Conservation (phyloP, 2,329 filamentous ascomycete genomes). For the Trichoderma sp. region DNA sequence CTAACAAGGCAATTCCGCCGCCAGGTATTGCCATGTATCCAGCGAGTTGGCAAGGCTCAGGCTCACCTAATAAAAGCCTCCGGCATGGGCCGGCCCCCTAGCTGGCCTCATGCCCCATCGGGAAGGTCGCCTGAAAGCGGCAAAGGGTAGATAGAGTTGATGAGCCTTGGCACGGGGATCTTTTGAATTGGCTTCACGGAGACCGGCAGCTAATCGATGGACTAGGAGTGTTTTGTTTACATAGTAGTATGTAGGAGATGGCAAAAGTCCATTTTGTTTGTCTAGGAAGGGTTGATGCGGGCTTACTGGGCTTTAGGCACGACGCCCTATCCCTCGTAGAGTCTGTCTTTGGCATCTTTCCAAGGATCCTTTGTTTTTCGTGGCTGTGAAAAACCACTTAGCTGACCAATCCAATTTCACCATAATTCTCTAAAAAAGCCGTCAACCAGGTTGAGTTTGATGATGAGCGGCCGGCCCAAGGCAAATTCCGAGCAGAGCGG, state of each 20-base stretch:
- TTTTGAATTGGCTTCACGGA: constrained; percentile 5
- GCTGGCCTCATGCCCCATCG: not conserved
- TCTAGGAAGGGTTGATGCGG: not conserved
- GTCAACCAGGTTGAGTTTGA: not conserved
- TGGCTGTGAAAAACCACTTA: not conserved
- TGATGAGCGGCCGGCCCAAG: not conserved
- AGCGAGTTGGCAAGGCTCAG: not conserved
- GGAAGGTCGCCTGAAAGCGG: constrained; percentile 12
- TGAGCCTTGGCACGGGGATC: not conserved
- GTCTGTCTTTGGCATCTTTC: not conserved
- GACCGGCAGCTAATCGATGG: not conserved
- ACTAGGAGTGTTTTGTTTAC: not conserved
- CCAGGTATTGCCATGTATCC: not conserved
- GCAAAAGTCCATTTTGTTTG: not conserved
- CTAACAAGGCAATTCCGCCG: constrained; percentile 6
- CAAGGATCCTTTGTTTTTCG: not conserved
- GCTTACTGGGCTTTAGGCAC: not conserved
- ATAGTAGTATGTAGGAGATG: not conserved
- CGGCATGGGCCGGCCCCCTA: not conserved
- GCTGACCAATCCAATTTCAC: not conserved
- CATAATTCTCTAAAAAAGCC: not conserved
- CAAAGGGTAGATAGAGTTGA: not conserved
- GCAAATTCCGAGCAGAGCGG: too few species aligned
- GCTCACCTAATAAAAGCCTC: not conserved
- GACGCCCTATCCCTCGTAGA: not conserved